These are phyloP conservation scores for Hordeum pubiflorum DNA, from an alignment of 202 grass and related monocot genomes.

Conservation along the genomic window DNA sequence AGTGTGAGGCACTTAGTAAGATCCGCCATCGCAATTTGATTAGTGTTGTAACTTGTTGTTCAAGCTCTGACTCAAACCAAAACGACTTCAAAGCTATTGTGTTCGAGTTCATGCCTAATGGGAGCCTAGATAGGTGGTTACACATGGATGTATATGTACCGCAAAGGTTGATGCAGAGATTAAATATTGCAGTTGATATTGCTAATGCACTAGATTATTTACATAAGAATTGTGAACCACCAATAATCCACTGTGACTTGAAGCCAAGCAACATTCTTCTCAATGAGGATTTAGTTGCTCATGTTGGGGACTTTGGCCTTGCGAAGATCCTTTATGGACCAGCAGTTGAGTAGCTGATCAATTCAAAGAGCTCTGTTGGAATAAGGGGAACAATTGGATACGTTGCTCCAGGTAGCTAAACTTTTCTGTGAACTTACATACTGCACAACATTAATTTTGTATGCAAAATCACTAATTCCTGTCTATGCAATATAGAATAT, in stretches of 20 bases:
- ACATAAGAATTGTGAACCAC: conserved; percentile 11
- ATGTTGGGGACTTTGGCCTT: conserved; percentile 32
- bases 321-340: conserved; percentile 19
- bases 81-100: conserved; percentile 21
- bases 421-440: not conserved
- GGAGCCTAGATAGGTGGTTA: conserved; percentile 27
- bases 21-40: conserved; percentile 23
- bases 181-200: conserved; percentile 31
- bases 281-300: conserved; percentile 10
- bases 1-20: conserved; percentile 12
- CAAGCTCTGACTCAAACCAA: conserved; percentile 3
- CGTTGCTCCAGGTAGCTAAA: conserved; percentile 29
- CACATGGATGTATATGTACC: not conserved
- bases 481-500: conserved; percentile 13
- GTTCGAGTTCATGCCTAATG: conserved; percentile 27
- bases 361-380: conserved; percentile 10
- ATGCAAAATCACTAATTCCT: not conserved
- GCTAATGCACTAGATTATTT: conserved; percentile 35
- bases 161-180: not conserved
- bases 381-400: conserved; percentile 47
- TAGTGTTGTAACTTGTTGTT: conserved; percentile 10
- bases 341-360: not conserved
- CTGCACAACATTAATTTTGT: not conserved
- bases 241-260: conserved; percentile 33
- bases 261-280: conserved; percentile 47